phyloP scores from a whole-genome alignment of 2,329 filamentous ascomycete species.

The Gremmenia infestans region DNA sequence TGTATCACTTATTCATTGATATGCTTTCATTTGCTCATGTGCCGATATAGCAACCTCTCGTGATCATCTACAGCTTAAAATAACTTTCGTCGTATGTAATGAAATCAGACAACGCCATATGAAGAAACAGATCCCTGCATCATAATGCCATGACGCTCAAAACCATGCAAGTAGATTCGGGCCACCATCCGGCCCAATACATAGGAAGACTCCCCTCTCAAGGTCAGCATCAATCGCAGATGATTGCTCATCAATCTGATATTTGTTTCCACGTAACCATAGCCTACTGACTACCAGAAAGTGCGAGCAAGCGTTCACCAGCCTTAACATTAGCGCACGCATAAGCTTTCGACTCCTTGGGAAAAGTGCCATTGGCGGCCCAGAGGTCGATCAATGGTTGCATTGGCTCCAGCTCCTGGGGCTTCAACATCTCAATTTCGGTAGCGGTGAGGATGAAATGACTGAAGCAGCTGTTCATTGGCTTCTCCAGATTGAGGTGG shows the following conservation, averaged over 20 bases:
- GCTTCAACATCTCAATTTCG: constrained; percentile 76
- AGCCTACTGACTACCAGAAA: constrained; percentile 12
- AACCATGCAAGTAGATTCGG: constrained; percentile 16
- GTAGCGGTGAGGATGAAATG: constrained; percentile 79
- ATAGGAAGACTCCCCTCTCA: constrained; percentile 4
- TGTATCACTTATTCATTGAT: not conserved
- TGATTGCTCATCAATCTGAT: constrained; percentile 5
- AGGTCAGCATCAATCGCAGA: constrained; percentile 9
- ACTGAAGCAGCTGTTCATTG: constrained; percentile 82
- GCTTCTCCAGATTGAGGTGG: constrained; percentile 74
- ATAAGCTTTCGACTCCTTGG: constrained; percentile 65
- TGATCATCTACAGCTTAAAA: not conserved
- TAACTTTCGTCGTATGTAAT: not conserved
- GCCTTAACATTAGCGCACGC: constrained; percentile 58
- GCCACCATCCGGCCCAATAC: constrained; percentile 13
- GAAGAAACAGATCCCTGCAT: constrained; percentile 13
- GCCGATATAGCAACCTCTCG: not conserved
- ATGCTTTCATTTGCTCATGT: not conserved
- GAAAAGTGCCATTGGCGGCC: constrained; percentile 83
- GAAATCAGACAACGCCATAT: constrained; percentile 21
- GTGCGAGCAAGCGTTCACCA: constrained; percentile 49
- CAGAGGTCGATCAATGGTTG: constrained; percentile 89
- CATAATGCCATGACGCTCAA: constrained; percentile 18
- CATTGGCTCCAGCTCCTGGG: constrained; percentile 92
- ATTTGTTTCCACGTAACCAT: not conserved